These are phyloP conservation scores for Tulasnella sp. DNA, from an alignment of 768 basidiomycete genomes.

Conservation along the genomic window DNA sequence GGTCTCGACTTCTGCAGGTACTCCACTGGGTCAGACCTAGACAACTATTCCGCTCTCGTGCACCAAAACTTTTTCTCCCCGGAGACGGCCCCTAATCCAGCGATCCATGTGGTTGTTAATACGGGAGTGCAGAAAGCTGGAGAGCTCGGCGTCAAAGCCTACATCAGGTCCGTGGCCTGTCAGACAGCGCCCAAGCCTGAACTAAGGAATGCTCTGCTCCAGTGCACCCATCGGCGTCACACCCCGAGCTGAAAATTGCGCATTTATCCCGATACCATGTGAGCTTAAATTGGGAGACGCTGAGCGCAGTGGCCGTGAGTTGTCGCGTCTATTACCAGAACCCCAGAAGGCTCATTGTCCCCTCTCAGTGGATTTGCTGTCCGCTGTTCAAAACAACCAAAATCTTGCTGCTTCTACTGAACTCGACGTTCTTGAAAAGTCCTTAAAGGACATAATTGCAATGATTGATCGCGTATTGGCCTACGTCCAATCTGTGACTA, in stretches of 20 bases:
- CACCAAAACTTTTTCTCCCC: conserved; percentile 92
- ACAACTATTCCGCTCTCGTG: conserved; percentile 94
- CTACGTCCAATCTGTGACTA: conserved; percentile 80
- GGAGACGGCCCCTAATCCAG: conserved; percentile 85
- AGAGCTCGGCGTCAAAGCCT: conserved; percentile 80
- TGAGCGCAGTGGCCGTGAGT: conserved; percentile 85
- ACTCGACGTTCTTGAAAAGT: conserved; percentile 74
- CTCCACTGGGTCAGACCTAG: conserved; percentile 86
- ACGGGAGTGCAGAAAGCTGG: conserved; percentile 70
- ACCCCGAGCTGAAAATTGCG: conserved; percentile 92
- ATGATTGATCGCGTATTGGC: conserved; percentile 85
- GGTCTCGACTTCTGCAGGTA: conserved; percentile 60
- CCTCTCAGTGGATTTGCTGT: conserved; percentile 73
- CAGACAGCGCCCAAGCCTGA: neutral
- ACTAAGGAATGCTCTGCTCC: conserved; percentile 3
- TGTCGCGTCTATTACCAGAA: neutral
- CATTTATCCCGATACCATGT: conserved; percentile 91
- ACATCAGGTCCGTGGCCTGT: conserved; percentile 62
- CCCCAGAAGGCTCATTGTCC: conserved; percentile 16
- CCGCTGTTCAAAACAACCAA: conserved; percentile 39
- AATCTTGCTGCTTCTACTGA: conserved; percentile 52
- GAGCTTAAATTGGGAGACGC: conserved; percentile 79
- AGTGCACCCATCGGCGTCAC: conserved; percentile 87
- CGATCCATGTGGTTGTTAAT: conserved; percentile 89
- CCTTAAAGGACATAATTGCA: conserved; percentile 66